phyloP scores from a whole-genome alignment of 2,329 filamentous ascomycete genomes.

The Trichoderma arundinaceum region DNA sequence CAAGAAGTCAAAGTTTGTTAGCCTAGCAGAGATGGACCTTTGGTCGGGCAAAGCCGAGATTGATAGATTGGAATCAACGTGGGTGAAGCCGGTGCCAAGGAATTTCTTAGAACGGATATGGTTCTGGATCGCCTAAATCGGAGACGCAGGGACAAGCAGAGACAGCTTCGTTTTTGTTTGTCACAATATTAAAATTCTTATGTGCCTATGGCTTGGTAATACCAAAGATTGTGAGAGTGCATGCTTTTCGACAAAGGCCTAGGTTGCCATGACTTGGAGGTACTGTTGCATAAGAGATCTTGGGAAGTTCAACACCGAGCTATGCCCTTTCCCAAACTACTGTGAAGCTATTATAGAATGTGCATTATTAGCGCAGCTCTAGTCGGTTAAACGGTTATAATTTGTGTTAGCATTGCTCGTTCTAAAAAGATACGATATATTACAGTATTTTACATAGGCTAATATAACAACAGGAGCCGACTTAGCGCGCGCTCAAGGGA shows the following conservation, averaged over 20 bases:
- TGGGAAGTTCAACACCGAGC: too few relatives aligned
- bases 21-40: conserved; percentile 47
- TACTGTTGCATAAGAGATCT: not conserved
- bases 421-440: not conserved
- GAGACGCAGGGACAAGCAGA: not conserved
- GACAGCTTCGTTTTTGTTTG: not conserved
- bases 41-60: conserved; percentile 51
- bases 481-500: not conserved
- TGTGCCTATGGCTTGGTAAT: not conserved
- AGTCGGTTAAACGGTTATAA: not conserved
- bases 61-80: conserved; percentile 46
- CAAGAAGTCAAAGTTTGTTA: conserved; percentile 61
- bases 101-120: conserved; percentile 49
- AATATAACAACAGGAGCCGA: not conserved
- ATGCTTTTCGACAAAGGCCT: not conserved
- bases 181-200: not conserved
- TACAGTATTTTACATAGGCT: not conserved
- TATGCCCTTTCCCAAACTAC: not conserved
- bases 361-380: not conserved
- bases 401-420: not conserved
- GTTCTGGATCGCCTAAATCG: conserved; percentile 48
- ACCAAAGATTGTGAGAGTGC: not conserved
- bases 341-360: not conserved
- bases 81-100: conserved; percentile 44
- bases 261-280: too few relatives aligned